A percentile compares a stretch with the other conserved stretches of the same genome.
These are phyloP conservation scores for Naganishia vishniacii DNA, from an alignment of 768 basidiomycete genomes.

Conservation along the genomic window DNA sequence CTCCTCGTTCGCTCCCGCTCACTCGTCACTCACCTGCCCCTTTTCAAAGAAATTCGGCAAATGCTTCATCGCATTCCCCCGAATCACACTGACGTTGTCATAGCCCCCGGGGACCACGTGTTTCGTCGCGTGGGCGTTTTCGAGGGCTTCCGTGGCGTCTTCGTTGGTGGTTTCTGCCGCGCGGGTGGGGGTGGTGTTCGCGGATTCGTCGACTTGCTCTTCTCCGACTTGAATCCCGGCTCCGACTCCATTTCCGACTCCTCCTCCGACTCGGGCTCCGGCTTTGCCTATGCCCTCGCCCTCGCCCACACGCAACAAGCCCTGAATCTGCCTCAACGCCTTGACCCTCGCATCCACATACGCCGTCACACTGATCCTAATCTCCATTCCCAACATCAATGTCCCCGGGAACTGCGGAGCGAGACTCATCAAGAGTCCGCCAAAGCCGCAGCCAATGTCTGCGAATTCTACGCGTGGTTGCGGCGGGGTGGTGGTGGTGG, in stretches of 20 bases:
- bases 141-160: constrained; percentile 22
- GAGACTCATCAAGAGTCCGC: constrained; percentile 80
- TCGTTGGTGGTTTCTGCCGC: not conserved
- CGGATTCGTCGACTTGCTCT: no score
- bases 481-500: no score
- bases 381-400: constrained; percentile 95
- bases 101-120: constrained; percentile 49
- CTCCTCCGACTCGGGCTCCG: not conserved
- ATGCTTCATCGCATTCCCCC: constrained; percentile 98
- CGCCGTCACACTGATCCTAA: constrained; percentile 89
- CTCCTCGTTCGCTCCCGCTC: not conserved
- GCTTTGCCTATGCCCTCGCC: not conserved
- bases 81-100: constrained; percentile 79
- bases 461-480: constrained; percentile 79
- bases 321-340: constrained; percentile 63
- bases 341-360: constrained; percentile 91
- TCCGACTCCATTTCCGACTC: not conserved
- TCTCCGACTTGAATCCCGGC: no score
- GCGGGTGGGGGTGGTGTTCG: not conserved
- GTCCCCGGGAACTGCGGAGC: constrained; percentile 86
- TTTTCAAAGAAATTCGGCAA: constrained; percentile 91
- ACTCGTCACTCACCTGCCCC: constrained; percentile 57
- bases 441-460: constrained; percentile 96
- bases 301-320: constrained; percentile 14
- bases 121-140: constrained; percentile 32